Base-by-base conservation (phyloP, 2,329 filamentous ascomycete species). In the Alternaria ethzedia region DNA sequence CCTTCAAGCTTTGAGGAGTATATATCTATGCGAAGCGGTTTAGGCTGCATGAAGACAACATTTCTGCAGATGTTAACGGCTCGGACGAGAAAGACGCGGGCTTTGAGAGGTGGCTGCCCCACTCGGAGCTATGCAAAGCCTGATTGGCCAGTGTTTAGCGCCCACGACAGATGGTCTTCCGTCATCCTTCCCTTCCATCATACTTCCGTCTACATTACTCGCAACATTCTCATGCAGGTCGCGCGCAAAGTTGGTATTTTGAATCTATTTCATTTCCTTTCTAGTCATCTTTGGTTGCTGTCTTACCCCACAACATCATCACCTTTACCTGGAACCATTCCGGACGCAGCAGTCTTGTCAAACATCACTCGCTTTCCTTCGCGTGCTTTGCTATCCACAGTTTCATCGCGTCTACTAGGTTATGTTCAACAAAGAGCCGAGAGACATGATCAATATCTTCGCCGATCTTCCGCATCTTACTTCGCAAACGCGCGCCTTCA, bases 221-320 rank as follows among this genome's bases (percentile, higher is more conserved):
- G 8, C 36, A 41, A 41, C 32, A 4, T n/a, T 41, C 2, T 5
- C 6, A n/a, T 41, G 32, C 15, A 1, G 15, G 10, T 41, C 25
- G 25, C 25, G 7, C 7, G 25, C 25, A 8, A 7, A 25, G 23
- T 25, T 7, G 7, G 23, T 25, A 6, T 6, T 25, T 25, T 25
- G 23, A 8, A 6, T 25, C 23, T 25, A 25, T 25, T 25, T 6
- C 23, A 25, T 6, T 25, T 25, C 23, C 23, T 25, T 25, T 32
- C 5, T 30, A 6, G 30, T 32, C 5, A 32, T 32, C 12, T 32
- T 6, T 4, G 3, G 13, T n/a, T 17, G n/a, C n/a, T 6, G 15
- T 10, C n/a, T 41, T 6, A 41, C 36, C 4, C n/a, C 1, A 41
- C 0, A 17, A 0, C 6, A 2, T 41, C 3, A 2, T 2, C 36